Evolutionary conservation across 2,329 filamentous ascomycete genomes (phyloP).

Genomic region (Cladobotryum mycophilum): DNA sequence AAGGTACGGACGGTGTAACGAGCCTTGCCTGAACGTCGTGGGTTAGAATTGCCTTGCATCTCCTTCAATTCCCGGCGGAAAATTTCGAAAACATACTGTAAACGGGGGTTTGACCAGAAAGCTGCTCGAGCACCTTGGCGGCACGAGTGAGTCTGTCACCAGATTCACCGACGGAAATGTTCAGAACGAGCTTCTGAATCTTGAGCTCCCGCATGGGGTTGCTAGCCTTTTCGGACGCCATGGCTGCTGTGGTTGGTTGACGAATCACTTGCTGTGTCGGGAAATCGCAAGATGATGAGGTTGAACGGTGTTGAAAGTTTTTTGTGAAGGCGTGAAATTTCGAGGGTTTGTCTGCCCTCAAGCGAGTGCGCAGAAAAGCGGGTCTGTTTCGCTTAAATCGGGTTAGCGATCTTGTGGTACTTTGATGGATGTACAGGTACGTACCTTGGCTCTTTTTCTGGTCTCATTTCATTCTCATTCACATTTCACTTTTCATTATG

Average conservation of each 20-base stretch:
- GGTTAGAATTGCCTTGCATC: not conserved
- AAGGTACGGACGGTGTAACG: conserved; percentile 99
- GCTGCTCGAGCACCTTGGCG: conserved; percentile 99
- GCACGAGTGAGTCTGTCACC: conserved; percentile 99
- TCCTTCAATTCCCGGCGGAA: too few species aligned
- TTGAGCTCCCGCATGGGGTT: conserved; percentile 99
- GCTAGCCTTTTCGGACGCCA: conserved; percentile 71
- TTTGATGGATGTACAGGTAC: too few species aligned
- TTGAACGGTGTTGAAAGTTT: conserved; percentile 24
- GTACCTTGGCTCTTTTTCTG: too few species aligned
- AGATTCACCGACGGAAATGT: conserved; percentile 99
- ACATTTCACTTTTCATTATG: too few species aligned
- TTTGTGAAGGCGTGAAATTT: conserved; percentile 33
- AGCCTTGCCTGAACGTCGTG: conserved; percentile 72
- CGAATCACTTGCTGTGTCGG: conserved; percentile 30
- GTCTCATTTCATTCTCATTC: too few species aligned
- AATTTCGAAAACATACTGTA: conserved; percentile 65
- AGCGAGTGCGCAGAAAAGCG: conserved; percentile 22
- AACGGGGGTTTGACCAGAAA: conserved; percentile 98
- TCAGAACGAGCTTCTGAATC: conserved; percentile 99
- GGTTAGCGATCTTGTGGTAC: conserved; percentile 19
- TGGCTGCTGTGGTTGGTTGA: conserved; percentile 34
- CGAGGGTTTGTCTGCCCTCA: conserved; percentile 38
- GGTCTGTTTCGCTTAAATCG: conserved; percentile 5
- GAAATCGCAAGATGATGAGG: conserved; percentile 21